These are phyloP conservation scores for Trichothecium sympodiale DNA, from an alignment of 2,329 filamentous ascomycete genomes.

Conservation along the genomic window DNA sequence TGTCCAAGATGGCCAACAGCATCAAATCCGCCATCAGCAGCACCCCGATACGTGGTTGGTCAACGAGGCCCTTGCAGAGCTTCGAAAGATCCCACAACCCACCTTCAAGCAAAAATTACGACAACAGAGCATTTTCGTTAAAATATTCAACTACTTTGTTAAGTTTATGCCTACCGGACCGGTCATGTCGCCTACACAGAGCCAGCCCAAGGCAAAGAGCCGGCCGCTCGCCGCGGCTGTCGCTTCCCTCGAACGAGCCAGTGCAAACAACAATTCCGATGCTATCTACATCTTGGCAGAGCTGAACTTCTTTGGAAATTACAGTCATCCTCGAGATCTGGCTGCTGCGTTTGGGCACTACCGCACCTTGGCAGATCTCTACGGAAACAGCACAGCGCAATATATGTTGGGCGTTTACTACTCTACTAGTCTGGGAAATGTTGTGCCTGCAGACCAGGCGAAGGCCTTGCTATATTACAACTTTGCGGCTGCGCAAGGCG, in stretches of 20 bases:
- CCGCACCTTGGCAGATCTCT: constrained; percentile 58
- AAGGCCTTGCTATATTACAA: constrained; percentile 90
- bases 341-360: constrained; percentile 72
- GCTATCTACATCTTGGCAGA: constrained; percentile 84
- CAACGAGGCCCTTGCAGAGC: constrained; percentile 36
- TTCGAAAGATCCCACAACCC: constrained; percentile 37
- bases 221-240: constrained; percentile 40
- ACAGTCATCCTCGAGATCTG: constrained; percentile 75
- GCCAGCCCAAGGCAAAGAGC: constrained; percentile 19
- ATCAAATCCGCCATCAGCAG: constrained; percentile 10
- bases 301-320: constrained; percentile 96
- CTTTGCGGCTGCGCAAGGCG: constrained; percentile 75
- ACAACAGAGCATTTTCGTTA: constrained; percentile 30
- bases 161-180: constrained; percentile 40
- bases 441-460: constrained; percentile 76
- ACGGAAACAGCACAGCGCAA: constrained; percentile 86
- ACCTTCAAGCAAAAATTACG: constrained; percentile 31
- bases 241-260: constrained; percentile 39
- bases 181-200: constrained; percentile 31
- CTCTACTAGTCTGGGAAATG: constrained; percentile 77
- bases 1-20: constrained; percentile 11
- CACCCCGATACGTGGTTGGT: neutral
- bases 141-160: constrained; percentile 30
- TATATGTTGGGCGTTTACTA: constrained; percentile 96
- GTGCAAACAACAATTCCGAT: constrained; percentile 56